Base-by-base conservation (phyloP, 2,329 filamentous ascomycete species). In the Clarireedia paspali region DNA sequence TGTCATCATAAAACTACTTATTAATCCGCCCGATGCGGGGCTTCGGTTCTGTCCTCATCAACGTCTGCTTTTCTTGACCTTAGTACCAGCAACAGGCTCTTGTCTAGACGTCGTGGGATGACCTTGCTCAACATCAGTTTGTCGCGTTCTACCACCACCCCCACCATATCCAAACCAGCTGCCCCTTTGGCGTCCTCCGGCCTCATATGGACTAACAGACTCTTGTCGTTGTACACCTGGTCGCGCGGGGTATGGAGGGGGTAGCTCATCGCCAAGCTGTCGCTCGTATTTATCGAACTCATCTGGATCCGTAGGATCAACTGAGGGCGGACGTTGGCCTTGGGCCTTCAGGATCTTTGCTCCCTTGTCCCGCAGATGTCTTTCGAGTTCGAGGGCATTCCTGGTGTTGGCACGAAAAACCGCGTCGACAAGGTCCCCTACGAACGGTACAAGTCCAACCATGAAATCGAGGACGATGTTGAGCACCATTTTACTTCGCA, bases 381-480 rank as follows among this genome's bases (percentile, higher is more conserved):
- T 73, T 64, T 83, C 79, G 12, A 83, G 74, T 2, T 89, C 70
- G 38, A 86, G 78, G 5, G 87, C 83, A 64, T 92, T 94, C 64
- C 83, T 83, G 20, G 85, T 89, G 66, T 92, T 94, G 67, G 84
- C 85, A 59, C 87, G 84, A 72, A 86, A 86, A 3, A 82, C 70
- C 5, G 64, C 86, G 66, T 94, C 89, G 40, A 78, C 80, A 2
- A 92, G 58, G 65, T 92, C 89, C n/a, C 89, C 89, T 0, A 90
- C 60, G 59, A 92, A 81, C 0, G 89, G 89, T 0, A 92, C 75
- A 2, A 94, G 73, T 5, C 89, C 89, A 36, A 91, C 75, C 39
- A 79, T 69, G 63, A 94, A 89, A 67, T 95, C 89, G 42, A 91
- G 58, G 3, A 79, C 65, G 55, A 96, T 81, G 71, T 96, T 95